Evolutionary conservation across 192 early-diverging fungal genomes (phyloP).

Genomic region (Coemansia sp.): DNA sequence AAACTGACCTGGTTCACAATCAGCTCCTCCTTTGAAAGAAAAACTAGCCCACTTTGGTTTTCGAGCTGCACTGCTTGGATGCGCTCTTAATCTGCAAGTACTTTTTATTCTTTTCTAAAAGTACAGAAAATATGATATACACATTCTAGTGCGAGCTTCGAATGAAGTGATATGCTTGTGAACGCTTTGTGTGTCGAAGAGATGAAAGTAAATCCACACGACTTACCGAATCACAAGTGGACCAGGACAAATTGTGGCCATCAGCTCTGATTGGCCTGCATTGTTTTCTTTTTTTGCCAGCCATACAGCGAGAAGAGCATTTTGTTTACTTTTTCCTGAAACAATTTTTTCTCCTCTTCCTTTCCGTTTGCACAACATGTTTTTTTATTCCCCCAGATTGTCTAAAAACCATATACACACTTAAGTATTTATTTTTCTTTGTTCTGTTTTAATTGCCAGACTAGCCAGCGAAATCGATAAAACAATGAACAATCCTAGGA

Average conservation of each 20-base stretch:
- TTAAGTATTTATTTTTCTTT: too few species aligned
- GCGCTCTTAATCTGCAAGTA: not conserved
- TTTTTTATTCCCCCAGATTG: too few species aligned
- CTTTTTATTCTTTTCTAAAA: not conserved
- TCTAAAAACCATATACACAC: too few species aligned
- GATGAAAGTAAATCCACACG: too few species aligned
- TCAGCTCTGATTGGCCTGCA: conserved; percentile 16
- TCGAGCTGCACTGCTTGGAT: not conserved
- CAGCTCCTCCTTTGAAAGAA: not conserved
- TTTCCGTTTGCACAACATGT: too few species aligned
- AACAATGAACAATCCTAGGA: conserved; percentile 36
- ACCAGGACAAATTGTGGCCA: not conserved
- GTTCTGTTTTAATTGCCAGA: too few species aligned
- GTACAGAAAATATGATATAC: not conserved
- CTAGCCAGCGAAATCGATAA: not conserved
- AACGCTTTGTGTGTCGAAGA: too few species aligned
- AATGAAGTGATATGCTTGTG: not conserved
- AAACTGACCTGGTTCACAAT: not conserved
- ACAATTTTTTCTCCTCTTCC: too few species aligned
- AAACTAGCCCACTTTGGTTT: not conserved
- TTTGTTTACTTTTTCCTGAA: not conserved
- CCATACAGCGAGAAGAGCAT: not conserved
- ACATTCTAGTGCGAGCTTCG: not conserved
- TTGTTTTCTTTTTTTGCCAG: conserved; percentile 13
- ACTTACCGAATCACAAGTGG: too few species aligned